A percentile compares a stretch with the other conserved stretches of the same genome.
Evolutionary conservation across 768 basidiomycete genomes (phyloP).

Genomic region (Rossbeevera mucosa): DNA sequence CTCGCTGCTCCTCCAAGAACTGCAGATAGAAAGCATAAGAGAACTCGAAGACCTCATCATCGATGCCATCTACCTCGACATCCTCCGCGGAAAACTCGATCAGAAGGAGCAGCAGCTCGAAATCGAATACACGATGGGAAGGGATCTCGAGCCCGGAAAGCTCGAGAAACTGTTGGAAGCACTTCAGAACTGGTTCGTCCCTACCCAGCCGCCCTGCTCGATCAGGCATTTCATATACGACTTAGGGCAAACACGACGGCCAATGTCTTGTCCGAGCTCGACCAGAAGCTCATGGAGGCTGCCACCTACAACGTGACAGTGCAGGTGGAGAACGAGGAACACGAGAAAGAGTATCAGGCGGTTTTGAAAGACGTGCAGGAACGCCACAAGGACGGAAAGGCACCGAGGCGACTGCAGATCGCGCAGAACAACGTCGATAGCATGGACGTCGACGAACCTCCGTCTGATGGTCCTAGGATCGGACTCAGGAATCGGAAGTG

Average conservation of each 20-base stretch:
- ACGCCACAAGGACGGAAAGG: constrained; percentile 55
- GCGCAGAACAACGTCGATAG: constrained; percentile 31
- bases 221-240: constrained; percentile 5
- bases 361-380: constrained; percentile 60
- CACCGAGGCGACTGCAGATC: constrained; percentile 28
- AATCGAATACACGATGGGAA: constrained; percentile 88
- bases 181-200: constrained; percentile 60
- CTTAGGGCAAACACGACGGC: constrained; percentile 68
- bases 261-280: constrained; percentile 65
- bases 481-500: constrained; percentile 60
- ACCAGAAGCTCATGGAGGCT: constrained; percentile 61
- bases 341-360: constrained; percentile 50
- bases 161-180: constrained; percentile 57
- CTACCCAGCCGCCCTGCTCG: not conserved
- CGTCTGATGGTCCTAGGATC: constrained; percentile 33
- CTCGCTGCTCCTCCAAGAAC: constrained; percentile 56
- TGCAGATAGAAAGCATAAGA: constrained; percentile 76
- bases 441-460: constrained; percentile 68
- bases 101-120: constrained; percentile 88
- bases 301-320: constrained; percentile 38
- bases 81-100: constrained; percentile 88
- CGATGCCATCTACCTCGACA: constrained; percentile 89
- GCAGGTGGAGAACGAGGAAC: constrained; percentile 44
- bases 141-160: constrained; percentile 81
- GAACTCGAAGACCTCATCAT: constrained; percentile 96